Conservation (phyloP, 1,284 basidiomycete species). For the Crepidotus sp. region DNA sequence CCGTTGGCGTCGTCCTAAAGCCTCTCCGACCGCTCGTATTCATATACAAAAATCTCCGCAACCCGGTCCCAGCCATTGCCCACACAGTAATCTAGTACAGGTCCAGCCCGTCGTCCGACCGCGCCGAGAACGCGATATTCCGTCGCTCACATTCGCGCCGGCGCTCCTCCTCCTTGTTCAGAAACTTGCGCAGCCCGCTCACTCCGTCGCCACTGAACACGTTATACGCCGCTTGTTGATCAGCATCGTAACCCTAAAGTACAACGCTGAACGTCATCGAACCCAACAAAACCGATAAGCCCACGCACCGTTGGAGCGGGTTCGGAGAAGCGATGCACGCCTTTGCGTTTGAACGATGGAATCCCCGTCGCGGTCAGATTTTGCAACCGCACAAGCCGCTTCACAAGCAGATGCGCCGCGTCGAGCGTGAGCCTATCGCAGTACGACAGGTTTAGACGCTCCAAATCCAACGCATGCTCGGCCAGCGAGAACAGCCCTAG, state of each 20-base stretch:
- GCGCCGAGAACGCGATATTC: conserved; percentile 48
- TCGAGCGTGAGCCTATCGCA: conserved; percentile 78
- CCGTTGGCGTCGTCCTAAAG: conserved; percentile 12
- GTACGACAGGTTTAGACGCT: conserved; percentile 83
- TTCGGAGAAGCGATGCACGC: conserved; percentile 77
- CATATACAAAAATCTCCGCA: too few relatives aligned
- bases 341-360: conserved; percentile 63
- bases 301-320: conserved; percentile 60
- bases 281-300: conserved; percentile 17
- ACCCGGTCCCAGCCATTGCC: too few relatives aligned
- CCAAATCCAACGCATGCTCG: conserved; percentile 61
- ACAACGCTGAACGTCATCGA: conserved; percentile 12
- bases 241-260: conserved; percentile 43
- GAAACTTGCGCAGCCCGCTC: conserved; percentile 49
- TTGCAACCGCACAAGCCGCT: conserved; percentile 53
- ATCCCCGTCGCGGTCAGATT: conserved; percentile 82
- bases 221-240: conserved; percentile 66
- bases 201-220: conserved; percentile 78
- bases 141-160: conserved; percentile 45
- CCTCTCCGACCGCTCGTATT: conserved; percentile 2
- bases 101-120: conserved; percentile 53
- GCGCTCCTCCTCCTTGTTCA: conserved; percentile 56
- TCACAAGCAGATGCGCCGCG: conserved; percentile 70
- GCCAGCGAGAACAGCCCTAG: conserved; percentile 57
- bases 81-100: conserved; percentile 36